Conservation (phyloP, 129 eudicot genomes). For the Apium graveolens region DNA sequence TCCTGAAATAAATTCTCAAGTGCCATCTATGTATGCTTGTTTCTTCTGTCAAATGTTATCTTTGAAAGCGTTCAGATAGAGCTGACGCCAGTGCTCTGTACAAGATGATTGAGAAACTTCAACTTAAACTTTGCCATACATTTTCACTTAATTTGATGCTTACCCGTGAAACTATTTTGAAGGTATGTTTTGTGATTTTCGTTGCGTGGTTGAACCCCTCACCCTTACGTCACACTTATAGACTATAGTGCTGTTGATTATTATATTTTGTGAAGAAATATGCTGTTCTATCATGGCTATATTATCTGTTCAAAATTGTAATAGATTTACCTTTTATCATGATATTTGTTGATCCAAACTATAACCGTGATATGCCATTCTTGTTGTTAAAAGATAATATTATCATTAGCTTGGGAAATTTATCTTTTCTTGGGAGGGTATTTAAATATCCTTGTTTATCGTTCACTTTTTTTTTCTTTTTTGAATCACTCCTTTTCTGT, state of each 20-base stretch:
- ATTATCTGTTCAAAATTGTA: background rate
- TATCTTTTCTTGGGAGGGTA: background rate
- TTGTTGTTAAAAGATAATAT: background rate
- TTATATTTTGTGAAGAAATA: background rate
- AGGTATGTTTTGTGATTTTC: conserved; percentile 31
- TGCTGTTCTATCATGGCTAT: background rate
- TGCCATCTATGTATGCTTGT: background rate
- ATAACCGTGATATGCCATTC: background rate
- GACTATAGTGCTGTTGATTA: background rate
- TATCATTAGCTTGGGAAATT: background rate
- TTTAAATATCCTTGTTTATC: background rate
- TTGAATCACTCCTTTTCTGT: background rate
- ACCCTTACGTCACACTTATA: background rate
- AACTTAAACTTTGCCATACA: conserved; percentile 54
- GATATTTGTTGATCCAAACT: background rate
- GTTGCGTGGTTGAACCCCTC: background rate
- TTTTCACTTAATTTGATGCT: conserved; percentile 63
- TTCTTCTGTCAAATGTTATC: conserved; percentile 13
- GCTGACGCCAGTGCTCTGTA: conserved; percentile 46
- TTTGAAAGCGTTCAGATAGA: conserved; percentile 55
- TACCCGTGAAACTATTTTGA: conserved; percentile 67
- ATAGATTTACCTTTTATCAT: background rate
- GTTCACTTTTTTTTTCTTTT: background rate
- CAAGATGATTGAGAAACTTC: conserved; percentile 65
- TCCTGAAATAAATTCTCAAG: background rate